Percentiles rank a stretch among this genome's conserved stretches.
Evolutionary conservation across 1,139 yeast genomes (phyloP).

Genomic region (Yamadazyma oceani): DNA sequence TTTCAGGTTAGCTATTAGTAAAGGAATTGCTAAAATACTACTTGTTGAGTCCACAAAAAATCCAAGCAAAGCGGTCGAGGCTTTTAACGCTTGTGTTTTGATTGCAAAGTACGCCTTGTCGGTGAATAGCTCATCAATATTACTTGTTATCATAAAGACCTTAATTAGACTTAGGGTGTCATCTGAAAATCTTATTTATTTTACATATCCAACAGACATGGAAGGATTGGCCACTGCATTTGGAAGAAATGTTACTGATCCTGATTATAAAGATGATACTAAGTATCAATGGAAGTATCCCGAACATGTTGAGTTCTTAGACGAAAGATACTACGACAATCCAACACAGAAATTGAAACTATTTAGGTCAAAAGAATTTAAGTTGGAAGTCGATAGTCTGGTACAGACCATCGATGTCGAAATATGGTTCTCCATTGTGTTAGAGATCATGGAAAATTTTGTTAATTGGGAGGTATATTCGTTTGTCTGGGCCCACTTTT

Average conservation of each 20-base stretch:
- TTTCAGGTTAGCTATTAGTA: constrained; percentile 27
- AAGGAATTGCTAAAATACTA: constrained; percentile 35
- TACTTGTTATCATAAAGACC: constrained; percentile 53
- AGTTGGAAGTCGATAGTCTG: constrained; percentile 12
- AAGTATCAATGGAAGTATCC: constrained; percentile 58
- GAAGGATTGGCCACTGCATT: constrained; percentile 65
- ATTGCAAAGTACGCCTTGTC: constrained; percentile 30
- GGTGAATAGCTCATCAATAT: constrained; percentile 28
- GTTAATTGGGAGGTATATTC: constrained; percentile 73
- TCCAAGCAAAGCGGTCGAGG: constrained; percentile 28
- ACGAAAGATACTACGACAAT: constrained; percentile 37
- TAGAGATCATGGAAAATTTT: constrained; percentile 52
- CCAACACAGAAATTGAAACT: constrained; percentile 24
- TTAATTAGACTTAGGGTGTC: constrained; percentile 58
- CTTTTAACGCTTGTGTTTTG: constrained; percentile 27
- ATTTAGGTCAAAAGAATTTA: constrained; percentile 15
- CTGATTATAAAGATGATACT: constrained; percentile 17
- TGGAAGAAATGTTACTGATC: constrained; percentile 43
- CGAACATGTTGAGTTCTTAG: constrained; percentile 51
- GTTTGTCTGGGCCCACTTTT: constrained; percentile 64
- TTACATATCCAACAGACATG: constrained; percentile 60
- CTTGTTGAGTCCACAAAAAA: constrained; percentile 24
- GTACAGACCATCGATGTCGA: constrained; percentile 37
- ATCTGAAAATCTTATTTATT: constrained; percentile 43
- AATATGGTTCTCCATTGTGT: constrained; percentile 53